phyloP scores from a whole-genome alignment of 108 stramenopile species.

The Cyclostephanos invisitatus region DNA sequence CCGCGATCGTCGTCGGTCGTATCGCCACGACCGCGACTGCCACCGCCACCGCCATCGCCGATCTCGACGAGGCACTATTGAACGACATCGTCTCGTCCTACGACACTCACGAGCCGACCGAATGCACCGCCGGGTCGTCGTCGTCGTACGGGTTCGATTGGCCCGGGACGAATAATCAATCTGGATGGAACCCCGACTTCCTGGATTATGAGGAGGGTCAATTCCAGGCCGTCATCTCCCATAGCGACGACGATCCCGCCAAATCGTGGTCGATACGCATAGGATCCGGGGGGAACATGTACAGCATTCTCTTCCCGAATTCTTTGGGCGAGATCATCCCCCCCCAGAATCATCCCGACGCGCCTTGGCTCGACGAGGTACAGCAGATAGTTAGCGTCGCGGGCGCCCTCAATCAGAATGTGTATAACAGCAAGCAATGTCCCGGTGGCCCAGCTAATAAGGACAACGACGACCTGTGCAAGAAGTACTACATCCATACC shows the following conservation, averaged over 20 bases:
- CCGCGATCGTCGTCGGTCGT: no score
- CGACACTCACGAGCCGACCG: neutral
- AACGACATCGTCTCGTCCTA: conserved; percentile 3
- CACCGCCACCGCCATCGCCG: neutral
- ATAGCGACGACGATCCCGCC: conserved; percentile 8
- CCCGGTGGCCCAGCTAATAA: neutral
- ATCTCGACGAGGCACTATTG: conserved; percentile 10
- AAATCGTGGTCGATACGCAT: conserved; percentile 31
- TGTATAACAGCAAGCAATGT: neutral
- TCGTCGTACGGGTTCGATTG: conserved; percentile 27
- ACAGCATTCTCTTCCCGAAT: conserved; percentile 7
- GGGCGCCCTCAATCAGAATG: conserved; percentile 1
- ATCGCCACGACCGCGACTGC: neutral
- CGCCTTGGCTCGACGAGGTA: conserved; percentile 34
- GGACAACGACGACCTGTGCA: neutral
- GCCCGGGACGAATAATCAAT: conserved; percentile 15
- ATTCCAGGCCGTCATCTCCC: conserved; percentile 21
- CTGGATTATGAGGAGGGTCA: conserved; percentile 5
- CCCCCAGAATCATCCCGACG: conserved; percentile 13
- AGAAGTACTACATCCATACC: conserved; percentile 24
- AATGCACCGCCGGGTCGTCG: conserved; percentile 4
- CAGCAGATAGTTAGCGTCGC: conserved; percentile 23
- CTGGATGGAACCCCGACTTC: conserved; percentile 12
- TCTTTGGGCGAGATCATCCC: conserved; percentile 34
- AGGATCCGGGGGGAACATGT: conserved; percentile 34